Percentiles rank a stretch among this genome's conserved stretches.
These are phyloP conservation scores for Heteromeles arbutifolia DNA, from an alignment of 306 rosid species.

Conservation along the genomic window DNA sequence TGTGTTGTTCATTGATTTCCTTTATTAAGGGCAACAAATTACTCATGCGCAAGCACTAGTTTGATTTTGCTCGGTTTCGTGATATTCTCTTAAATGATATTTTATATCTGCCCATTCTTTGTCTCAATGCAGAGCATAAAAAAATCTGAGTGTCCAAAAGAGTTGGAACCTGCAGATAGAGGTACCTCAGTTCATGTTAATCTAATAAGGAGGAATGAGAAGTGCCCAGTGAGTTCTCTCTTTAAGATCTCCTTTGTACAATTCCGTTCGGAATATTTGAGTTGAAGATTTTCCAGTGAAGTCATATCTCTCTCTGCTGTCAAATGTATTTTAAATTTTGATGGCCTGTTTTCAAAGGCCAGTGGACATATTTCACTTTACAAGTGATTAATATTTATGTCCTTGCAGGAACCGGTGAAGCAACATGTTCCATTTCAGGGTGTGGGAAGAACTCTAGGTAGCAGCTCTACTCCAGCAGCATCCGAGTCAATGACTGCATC, in stretches of 20 bases:
- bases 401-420: conserved; percentile 69
- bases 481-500: conserved; percentile 34
- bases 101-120: conserved; percentile 7
- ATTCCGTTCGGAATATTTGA: neutral
- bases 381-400: neutral
- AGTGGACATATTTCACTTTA: neutral
- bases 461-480: conserved; percentile 56
- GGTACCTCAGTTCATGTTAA: conserved; percentile 76
- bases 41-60: neutral
- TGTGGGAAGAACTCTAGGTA: conserved; percentile 88
- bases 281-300: neutral
- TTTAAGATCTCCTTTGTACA: conserved; percentile 1
- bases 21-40: neutral
- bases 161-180: conserved; percentile 84
- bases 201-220: conserved; percentile 76
- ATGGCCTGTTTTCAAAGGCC: neutral
- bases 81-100: neutral
- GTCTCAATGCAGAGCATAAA: conserved; percentile 67
- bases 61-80: neutral
- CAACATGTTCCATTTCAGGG: conserved; percentile 69
- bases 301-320: neutral
- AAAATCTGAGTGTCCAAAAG: conserved; percentile 89
- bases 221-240: conserved; percentile 64
- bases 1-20: neutral
- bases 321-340: neutral